phyloP scores from a whole-genome alignment of 2,329 filamentous ascomycete genomes.

The Paecilomyces formosus region DNA sequence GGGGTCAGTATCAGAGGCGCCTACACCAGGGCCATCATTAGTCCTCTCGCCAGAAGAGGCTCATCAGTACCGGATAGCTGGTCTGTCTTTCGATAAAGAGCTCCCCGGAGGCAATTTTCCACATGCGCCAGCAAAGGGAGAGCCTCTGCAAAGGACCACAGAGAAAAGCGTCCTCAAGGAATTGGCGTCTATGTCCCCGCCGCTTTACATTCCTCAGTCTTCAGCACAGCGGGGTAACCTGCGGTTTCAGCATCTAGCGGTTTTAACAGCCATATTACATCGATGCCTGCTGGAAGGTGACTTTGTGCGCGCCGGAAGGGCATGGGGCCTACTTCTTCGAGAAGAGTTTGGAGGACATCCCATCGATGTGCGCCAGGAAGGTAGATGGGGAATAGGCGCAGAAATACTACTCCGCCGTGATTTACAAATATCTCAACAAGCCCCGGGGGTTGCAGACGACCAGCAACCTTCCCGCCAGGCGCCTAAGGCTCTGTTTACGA shows the following conservation, averaged over 20 bases:
- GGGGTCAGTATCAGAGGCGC: slow-evolving; percentile 3
- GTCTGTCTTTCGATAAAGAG: slow-evolving; percentile 16
- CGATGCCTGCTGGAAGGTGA: slow-evolving; percentile 64
- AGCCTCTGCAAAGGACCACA: slow-evolving; percentile 6
- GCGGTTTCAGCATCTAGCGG: slow-evolving; percentile 52
- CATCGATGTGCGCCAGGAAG: slow-evolving; percentile 62
- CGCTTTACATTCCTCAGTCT: slow-evolving; percentile 26
- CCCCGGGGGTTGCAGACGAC: not conserved
- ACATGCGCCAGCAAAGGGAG: slow-evolving; percentile 21
- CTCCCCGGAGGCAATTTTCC: slow-evolving; percentile 36
- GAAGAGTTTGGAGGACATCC: slow-evolving; percentile 48
- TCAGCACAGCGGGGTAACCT: slow-evolving; percentile 26
- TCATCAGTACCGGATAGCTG: slow-evolving; percentile 10
- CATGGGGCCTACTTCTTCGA: slow-evolving; percentile 66
- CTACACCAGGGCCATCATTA: slow-evolving; percentile 4
- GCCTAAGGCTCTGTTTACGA: slow-evolving; percentile 29
- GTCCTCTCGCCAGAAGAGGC: slow-evolving; percentile 13
- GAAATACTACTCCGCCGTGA: slow-evolving; percentile 66
- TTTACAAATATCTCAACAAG: slow-evolving; percentile 14
- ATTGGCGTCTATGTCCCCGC: slow-evolving; percentile 23
- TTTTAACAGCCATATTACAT: slow-evolving; percentile 64
- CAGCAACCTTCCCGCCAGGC: slow-evolving; percentile 5
- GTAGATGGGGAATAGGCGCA: slow-evolving; percentile 75
- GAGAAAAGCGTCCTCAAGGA: slow-evolving; percentile 14
- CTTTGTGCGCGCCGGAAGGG: slow-evolving; percentile 62